Percentiles rank a stretch among this genome's conserved stretches.
phyloP scores from a whole-genome alignment of 345 rosid species.

The Syzygium aqueum region DNA sequence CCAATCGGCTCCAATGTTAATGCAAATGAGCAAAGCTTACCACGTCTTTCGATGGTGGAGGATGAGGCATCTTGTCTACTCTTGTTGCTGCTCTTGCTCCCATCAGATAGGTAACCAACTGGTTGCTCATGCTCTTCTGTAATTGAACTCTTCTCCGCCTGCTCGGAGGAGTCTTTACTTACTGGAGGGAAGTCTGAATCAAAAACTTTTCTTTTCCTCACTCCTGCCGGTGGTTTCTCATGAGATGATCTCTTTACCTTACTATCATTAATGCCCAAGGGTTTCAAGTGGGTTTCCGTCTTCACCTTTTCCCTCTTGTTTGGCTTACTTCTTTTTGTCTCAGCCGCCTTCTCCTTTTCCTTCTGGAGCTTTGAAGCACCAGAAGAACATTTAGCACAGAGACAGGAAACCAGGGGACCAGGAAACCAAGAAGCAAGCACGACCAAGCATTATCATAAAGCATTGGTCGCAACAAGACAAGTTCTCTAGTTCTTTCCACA shows the following conservation, averaged over 20 bases:
- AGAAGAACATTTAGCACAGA: constrained; percentile 23
- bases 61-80: constrained; percentile 9
- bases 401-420: constrained; percentile 1
- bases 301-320: constrained; percentile 20
- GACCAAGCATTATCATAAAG: constrained; percentile 1
- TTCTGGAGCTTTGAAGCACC: constrained; percentile 41
- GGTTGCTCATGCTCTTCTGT: constrained; percentile 57
- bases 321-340: constrained; percentile 20
- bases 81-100: constrained; percentile 32
- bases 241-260: constrained; percentile 1
- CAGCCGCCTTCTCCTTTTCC: constrained; percentile 18
- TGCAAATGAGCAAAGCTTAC: constrained; percentile 8
- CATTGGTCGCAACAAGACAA: not conserved
- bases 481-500: not conserved
- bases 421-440: constrained; percentile 5
- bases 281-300: constrained; percentile 8
- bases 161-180: constrained; percentile 23
- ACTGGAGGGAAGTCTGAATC: not conserved
- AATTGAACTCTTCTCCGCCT: constrained; percentile 28
- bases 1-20: not conserved
- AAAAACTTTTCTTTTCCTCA: not conserved
- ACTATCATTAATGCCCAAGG: not conserved
- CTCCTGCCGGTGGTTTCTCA: not conserved
- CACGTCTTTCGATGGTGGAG: constrained; percentile 4
- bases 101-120: constrained; percentile 29